A percentile compares a stretch with the other conserved stretches of the same genome.
Conservation (phyloP, 2,329 filamentous ascomycete genomes). For the Thielaviopsis cerberus region DNA sequence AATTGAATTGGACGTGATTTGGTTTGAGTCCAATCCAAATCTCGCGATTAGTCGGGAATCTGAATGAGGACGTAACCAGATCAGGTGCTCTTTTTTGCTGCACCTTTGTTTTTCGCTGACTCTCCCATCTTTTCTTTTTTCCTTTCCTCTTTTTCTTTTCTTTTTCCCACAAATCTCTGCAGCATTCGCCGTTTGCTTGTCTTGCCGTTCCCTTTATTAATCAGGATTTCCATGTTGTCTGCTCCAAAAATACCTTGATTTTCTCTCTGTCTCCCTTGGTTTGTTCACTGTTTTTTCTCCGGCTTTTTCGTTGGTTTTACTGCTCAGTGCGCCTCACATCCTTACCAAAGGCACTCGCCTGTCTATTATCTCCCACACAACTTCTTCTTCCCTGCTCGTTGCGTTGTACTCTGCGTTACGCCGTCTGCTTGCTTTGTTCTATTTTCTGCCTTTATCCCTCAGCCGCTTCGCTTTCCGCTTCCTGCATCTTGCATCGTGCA, state of each 20-base stretch:
- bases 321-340: too few species aligned
- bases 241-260: too few species aligned
- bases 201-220: too few species aligned
- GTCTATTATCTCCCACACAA: too few species aligned
- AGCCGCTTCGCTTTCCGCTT: background rate
- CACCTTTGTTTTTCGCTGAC: background rate
- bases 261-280: too few species aligned
- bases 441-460: background rate
- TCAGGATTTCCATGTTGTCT: too few species aligned
- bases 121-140: background rate
- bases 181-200: too few species aligned
- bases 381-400: background rate
- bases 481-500: background rate
- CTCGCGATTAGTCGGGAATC: background rate
- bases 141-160: background rate
- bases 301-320: too few species aligned
- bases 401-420: background rate
- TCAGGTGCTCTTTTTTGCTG: background rate
- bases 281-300: background rate
- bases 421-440: background rate
- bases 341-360: too few species aligned
- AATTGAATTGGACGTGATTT: background rate
- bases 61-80: background rate
- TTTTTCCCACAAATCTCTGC: background rate
- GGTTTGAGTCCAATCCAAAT: background rate